Evolutionary conservation across 371 early-diverging fungal species (phyloP).

Genomic region (Lichtheimia ramosa): DNA sequence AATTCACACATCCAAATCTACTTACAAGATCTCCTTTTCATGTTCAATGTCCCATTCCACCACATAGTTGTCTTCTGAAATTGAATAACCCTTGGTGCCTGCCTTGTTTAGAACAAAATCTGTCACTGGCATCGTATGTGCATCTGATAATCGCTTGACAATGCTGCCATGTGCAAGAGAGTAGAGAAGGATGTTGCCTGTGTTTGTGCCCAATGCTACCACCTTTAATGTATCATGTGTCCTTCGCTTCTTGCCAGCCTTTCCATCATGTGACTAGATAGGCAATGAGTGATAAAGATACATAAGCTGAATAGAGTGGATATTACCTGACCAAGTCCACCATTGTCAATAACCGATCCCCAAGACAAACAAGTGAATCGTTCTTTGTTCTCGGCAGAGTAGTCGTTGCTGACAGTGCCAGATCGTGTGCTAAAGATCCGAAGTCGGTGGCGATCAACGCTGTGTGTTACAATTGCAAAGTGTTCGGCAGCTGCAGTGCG

Average conservation of each 20-base stretch:
- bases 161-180: constrained; percentile 66
- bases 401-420: constrained; percentile 65
- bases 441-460: constrained; percentile 70
- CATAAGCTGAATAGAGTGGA: neutral
- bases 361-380: constrained; percentile 65
- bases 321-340: constrained; percentile 40
- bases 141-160: constrained; percentile 45
- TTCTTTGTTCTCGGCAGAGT: constrained; percentile 55
- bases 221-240: constrained; percentile 40
- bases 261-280: constrained; percentile 15
- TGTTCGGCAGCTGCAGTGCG: constrained; percentile 50
- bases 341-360: constrained; percentile 54
- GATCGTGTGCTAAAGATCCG: constrained; percentile 72
- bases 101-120: constrained; percentile 68
- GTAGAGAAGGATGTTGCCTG: constrained; percentile 65
- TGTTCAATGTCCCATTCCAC: constrained; percentile 76
- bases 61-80: constrained; percentile 64
- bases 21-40: constrained; percentile 53
- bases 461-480: constrained; percentile 72
- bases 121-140: constrained; percentile 65
- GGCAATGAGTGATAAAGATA: neutral
- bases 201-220: constrained; percentile 66
- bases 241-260: constrained; percentile 55
- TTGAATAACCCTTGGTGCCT: constrained; percentile 64
- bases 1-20: neutral